Evolutionary conservation across 2,329 filamentous ascomycete species (phyloP).

Genomic region (Sporothrix dimorphospora): DNA sequence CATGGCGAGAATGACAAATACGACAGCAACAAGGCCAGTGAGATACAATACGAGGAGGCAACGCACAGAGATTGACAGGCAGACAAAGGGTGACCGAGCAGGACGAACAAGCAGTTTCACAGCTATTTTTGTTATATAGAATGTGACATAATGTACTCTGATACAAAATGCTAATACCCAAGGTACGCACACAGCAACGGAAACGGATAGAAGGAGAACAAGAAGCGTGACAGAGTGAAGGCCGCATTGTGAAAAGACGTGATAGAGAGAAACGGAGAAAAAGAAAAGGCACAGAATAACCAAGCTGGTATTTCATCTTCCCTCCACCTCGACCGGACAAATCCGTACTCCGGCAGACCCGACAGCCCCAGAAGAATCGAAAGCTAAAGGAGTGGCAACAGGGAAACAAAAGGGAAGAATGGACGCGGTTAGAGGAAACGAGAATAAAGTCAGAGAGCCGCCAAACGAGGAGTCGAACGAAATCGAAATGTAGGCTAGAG

Average conservation of each 20-base stretch:
- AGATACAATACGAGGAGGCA: background rate
- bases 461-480: background rate
- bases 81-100: background rate
- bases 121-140: conserved; percentile 6
- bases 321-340: conserved; percentile 22
- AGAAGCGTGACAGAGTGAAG: background rate
- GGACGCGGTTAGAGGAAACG: background rate
- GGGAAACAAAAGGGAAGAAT: background rate
- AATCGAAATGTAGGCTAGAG: background rate
- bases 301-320: conserved; percentile 15
- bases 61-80: background rate
- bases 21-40: background rate
- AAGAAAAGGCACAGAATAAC: background rate
- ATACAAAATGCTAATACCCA: conserved; percentile 27
- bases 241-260: conserved; percentile 14
- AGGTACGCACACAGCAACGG: background rate
- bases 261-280: background rate
- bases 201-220: background rate
- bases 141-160: conserved; percentile 21
- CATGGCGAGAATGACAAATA: background rate
- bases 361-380: conserved; percentile 17
- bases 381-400: background rate
- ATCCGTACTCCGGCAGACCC: conserved; percentile 25
- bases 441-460: background rate
- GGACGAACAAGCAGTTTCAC: background rate